Percentiles rank a stretch among this genome's conserved stretches.
Conservation (phyloP, 2,329 filamentous ascomycete species). For the Colletotrichum filicis region DNA sequence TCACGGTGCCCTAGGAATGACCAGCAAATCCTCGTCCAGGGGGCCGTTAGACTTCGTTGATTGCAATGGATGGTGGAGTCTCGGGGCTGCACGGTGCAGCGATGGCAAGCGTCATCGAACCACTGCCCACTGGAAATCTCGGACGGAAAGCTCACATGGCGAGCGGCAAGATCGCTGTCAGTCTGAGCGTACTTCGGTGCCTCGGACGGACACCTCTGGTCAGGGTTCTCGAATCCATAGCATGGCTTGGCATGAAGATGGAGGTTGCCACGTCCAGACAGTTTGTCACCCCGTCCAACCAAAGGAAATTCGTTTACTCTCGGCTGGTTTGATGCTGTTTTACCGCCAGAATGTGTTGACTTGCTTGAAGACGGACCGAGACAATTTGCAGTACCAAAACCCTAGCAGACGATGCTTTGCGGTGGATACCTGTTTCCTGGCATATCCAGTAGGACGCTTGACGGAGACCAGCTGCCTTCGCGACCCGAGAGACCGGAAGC, state of each 20-base stretch:
- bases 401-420: neutral
- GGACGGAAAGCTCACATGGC: slow-evolving; percentile 12
- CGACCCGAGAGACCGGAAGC: slow-evolving; percentile 45
- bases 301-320: neutral
- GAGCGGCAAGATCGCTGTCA: slow-evolving; percentile 16
- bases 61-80: slow-evolving; percentile 26
- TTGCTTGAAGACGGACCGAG: neutral
- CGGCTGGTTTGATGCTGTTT: slow-evolving; percentile 13
- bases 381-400: neutral
- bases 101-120: slow-evolving; percentile 32
- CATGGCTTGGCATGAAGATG: slow-evolving; percentile 3
- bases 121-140: slow-evolving; percentile 30
- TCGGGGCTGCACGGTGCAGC: slow-evolving; percentile 29
- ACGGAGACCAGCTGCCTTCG: neutral
- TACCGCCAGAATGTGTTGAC: slow-evolving; percentile 9
- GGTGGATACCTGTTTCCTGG: slow-evolving; percentile 2
- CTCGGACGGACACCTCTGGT: neutral
- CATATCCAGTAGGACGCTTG: slow-evolving; percentile 2
- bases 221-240: neutral
- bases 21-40: slow-evolving; percentile 11
- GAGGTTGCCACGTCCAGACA: neutral
- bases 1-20: slow-evolving; percentile 3
- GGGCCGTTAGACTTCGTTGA: slow-evolving; percentile 27
- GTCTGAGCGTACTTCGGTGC: slow-evolving; percentile 13
- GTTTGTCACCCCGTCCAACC: neutral